Conservation (phyloP, 192 early-diverging fungal genomes). For the Lunasporangiospora selenospora region DNA sequence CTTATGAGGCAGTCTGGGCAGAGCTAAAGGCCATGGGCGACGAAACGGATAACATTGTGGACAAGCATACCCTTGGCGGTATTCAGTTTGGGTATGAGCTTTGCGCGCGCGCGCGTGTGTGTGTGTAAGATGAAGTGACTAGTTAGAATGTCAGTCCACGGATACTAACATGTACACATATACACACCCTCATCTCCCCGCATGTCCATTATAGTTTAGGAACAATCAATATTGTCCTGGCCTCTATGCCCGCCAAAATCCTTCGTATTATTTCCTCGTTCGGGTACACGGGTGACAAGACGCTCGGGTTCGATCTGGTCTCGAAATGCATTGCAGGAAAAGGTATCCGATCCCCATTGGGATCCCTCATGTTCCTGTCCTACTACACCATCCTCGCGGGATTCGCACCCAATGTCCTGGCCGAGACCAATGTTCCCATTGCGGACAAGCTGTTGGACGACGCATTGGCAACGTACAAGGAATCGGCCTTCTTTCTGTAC, state of each 20-base stretch:
- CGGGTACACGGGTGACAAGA: slow-evolving; percentile 60
- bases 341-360: slow-evolving; percentile 57
- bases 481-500: slow-evolving; percentile 59
- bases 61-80: slow-evolving; percentile 57
- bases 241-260: slow-evolving; percentile 55
- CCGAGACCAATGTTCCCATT: slow-evolving; percentile 47
- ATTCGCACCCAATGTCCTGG: slow-evolving; percentile 55
- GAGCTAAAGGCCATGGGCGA: slow-evolving; percentile 58
- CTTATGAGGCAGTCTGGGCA: slow-evolving; percentile 56
- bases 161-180: too few species aligned
- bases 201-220: too few species aligned
- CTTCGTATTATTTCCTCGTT: slow-evolving; percentile 57
- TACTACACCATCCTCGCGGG: slow-evolving; percentile 58
- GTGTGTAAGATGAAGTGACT: too few species aligned
- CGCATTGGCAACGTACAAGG: slow-evolving; percentile 50
- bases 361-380: slow-evolving; percentile 58
- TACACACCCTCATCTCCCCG: too few species aligned
- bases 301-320: slow-evolving; percentile 60
- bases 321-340: slow-evolving; percentile 52
- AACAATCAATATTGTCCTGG: slow-evolving; percentile 53
- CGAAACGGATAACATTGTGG: slow-evolving; percentile 43
- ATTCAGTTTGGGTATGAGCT: slow-evolving; percentile 64
- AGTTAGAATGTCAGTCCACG: too few species aligned
- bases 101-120: too few species aligned
- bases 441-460: slow-evolving; percentile 54